These are phyloP conservation scores for Stemphylium vesicarium DNA, from an alignment of 2,329 filamentous ascomycete genomes.

Conservation along the genomic window DNA sequence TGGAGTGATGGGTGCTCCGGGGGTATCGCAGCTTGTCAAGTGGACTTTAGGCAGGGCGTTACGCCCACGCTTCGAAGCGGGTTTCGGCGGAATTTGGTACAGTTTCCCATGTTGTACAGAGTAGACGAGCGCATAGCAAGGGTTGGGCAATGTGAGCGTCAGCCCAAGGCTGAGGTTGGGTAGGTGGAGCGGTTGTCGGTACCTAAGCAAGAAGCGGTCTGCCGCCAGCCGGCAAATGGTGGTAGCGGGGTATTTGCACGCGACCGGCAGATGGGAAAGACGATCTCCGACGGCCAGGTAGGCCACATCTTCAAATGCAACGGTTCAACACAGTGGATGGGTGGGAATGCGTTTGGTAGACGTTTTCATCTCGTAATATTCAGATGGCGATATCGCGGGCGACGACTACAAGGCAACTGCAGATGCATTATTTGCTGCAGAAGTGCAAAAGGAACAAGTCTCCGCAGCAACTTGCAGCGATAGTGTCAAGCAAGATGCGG, in stretches of 20 bases:
- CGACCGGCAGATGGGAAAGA: constrained; percentile 16
- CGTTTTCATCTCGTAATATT: constrained; percentile 22
- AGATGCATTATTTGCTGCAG: constrained; percentile 21
- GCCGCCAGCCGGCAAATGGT: constrained; percentile 14
- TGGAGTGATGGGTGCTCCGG: neutral
- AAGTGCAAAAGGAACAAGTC: constrained; percentile 19
- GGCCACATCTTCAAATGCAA: constrained; percentile 1
- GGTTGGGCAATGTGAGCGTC: constrained; percentile 34
- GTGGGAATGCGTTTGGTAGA: neutral
- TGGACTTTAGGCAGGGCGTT: constrained; percentile 18
- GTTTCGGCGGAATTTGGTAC: constrained; percentile 23
- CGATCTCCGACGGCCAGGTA: constrained; percentile 1
- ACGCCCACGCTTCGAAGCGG: constrained; percentile 17
- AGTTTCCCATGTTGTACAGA: constrained; percentile 13
- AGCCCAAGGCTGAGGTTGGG: constrained; percentile 20
- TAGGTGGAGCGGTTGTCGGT: constrained; percentile 1
- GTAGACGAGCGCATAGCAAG: constrained; percentile 18
- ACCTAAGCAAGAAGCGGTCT: constrained; percentile 20
- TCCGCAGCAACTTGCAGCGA: constrained; percentile 16
- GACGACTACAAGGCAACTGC: constrained; percentile 5
- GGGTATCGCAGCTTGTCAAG: constrained; percentile 9
- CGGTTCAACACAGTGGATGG: neutral
- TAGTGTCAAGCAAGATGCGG: constrained; percentile 29
- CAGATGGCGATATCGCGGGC: neutral
- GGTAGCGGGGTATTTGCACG: constrained; percentile 19